Evolutionary conservation across 2,329 filamentous ascomycete genomes (phyloP), one percentile per base, ranked within the genome.

Genomic region (Cercospora brassicicola): DNA sequence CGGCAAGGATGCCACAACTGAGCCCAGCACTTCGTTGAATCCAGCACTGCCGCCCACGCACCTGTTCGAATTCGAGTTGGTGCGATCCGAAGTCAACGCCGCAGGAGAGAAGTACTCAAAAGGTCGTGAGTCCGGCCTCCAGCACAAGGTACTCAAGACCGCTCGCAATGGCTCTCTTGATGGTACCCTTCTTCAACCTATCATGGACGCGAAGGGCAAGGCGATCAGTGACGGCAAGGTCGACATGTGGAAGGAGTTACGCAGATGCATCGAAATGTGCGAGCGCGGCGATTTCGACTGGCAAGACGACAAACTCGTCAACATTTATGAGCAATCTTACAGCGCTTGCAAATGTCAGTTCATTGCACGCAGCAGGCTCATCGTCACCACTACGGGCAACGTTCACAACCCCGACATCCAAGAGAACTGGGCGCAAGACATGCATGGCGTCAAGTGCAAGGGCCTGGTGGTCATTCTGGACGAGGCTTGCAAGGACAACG

Each of bases 381-480:
- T 73, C 13, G 66, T 67, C 13, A 73, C 71, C n/a, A 73, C 71
- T 1, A 73, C 71, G 2, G 71, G 71, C 30, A 73, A 73, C 33
- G 64, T 70, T 8, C 59, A 70, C 15, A 64, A 31, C 39, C 33
- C 48, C 3, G 70, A 69, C 30, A 69, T 73, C 10, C 55, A 69
- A 28, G 65, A 73, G 9, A 69, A 67, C 30, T 73, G 63, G 51
- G 71, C 69, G 5, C 59, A 51, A 26, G 65, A 68, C 57, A 66
- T 62, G 61, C 57, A 70, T 48, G 65, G 61, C 26, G 62, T 69
- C 2, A 20, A 48, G 3, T 67, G 64, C 31, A 62, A 70, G 11
- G 66, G 67, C 20, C 64, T 73, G 13, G 56, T 71, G 11, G 60
- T 70, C 39, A 61, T 73, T 26, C 42, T 73, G 9, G 71, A 73